phyloP scores from a whole-genome alignment of 2,329 filamentous ascomycete genomes.

The Massarina eburnea region DNA sequence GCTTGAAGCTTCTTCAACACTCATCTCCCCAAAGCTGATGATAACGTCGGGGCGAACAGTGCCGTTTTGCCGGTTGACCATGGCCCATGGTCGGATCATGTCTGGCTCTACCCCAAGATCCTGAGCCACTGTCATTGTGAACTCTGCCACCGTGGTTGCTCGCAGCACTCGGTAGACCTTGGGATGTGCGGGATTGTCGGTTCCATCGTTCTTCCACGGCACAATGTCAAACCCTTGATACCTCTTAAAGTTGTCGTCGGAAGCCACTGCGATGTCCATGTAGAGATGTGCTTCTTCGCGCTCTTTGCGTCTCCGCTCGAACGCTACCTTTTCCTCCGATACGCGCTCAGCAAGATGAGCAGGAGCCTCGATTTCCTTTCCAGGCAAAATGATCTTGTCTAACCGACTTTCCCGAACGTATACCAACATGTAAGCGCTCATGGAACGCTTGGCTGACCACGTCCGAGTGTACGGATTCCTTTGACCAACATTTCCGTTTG shows the following conservation, averaged over 20 bases:
- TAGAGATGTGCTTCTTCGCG: slow-evolving; percentile 94
- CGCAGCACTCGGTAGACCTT: slow-evolving; percentile 72
- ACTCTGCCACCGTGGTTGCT: slow-evolving; percentile 73
- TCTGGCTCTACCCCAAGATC: slow-evolving; percentile 70
- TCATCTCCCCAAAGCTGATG: slow-evolving; percentile 74
- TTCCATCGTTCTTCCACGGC: slow-evolving; percentile 56
- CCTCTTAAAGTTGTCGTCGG: slow-evolving; percentile 75
- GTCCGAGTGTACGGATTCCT: slow-evolving; percentile 66
- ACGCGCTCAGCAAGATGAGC: slow-evolving; percentile 76
- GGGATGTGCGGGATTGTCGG: slow-evolving; percentile 64
- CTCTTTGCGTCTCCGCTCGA: slow-evolving; percentile 80
- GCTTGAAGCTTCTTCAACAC: slow-evolving; percentile 63
- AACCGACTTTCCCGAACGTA: slow-evolving; percentile 87
- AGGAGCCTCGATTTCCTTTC: slow-evolving; percentile 78
- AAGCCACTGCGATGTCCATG: slow-evolving; percentile 79
- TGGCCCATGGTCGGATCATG: slow-evolving; percentile 83
- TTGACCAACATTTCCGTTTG: slow-evolving; percentile 59
- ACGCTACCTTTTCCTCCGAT: slow-evolving; percentile 75
- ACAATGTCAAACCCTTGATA: slow-evolving; percentile 83
- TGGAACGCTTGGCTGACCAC: slow-evolving; percentile 66
- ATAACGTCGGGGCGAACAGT: slow-evolving; percentile 89
- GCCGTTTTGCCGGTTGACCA: slow-evolving; percentile 99
- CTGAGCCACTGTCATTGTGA: slow-evolving; percentile 69
- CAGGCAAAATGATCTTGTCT: slow-evolving; percentile 78
- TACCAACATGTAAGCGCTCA: slow-evolving; percentile 98